Conservation (phyloP, 2,329 filamentous ascomycete genomes). For the Magnaporthales sp. region DNA sequence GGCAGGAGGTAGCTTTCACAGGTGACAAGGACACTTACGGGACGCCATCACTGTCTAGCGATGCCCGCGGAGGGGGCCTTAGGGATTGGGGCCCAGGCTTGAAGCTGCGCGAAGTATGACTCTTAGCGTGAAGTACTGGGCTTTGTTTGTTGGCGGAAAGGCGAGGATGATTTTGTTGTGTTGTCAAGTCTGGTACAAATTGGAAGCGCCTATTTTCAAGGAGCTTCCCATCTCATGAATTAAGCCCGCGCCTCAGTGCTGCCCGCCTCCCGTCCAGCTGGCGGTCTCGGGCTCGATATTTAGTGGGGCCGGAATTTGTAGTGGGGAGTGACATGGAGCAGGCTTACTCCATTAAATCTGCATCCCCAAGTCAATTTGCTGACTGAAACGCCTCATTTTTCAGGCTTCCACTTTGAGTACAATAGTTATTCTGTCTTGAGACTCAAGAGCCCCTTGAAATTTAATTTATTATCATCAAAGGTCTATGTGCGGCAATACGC, state of each 20-base stretch:
- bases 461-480: no score
- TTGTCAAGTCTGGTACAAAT: background rate
- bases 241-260: background rate
- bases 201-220: background rate
- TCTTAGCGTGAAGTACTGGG: background rate
- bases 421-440: no score
- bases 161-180: background rate
- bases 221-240: background rate
- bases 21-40: conserved; percentile 1
- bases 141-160: background rate
- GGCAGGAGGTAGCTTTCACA: background rate
- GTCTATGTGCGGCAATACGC: background rate
- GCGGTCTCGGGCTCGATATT: conserved; percentile 1
- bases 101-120: background rate
- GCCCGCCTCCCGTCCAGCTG: conserved; percentile 1
- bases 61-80: conserved; percentile 7
- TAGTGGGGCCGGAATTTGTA: background rate
- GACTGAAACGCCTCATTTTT: background rate
- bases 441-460: no score
- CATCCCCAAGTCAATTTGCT: background rate
- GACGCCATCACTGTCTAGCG: conserved; percentile 5
- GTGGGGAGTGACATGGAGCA: background rate
- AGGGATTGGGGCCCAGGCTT: conserved; percentile 3
- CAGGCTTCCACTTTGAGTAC: background rate
- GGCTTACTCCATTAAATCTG: background rate